These are phyloP conservation scores for Athelia psychrophila DNA, from an alignment of 1,284 basidiomycete genomes.

Conservation along the genomic window DNA sequence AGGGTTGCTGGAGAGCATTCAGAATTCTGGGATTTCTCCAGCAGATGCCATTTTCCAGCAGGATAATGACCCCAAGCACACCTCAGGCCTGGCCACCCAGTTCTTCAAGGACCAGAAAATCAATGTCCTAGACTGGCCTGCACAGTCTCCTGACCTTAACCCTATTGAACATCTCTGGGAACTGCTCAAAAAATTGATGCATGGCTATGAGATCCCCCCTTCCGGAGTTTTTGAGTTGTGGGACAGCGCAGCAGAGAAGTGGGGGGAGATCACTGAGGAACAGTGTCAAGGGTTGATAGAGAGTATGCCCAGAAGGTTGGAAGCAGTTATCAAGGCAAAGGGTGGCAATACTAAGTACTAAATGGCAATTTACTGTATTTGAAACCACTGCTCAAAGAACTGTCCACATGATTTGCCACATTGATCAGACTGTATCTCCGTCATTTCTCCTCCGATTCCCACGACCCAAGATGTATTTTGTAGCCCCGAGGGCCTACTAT, in stretches of 20 bases:
- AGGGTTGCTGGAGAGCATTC: constrained; percentile 17
- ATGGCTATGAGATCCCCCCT: constrained; percentile 17
- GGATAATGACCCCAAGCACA: constrained; percentile 31
- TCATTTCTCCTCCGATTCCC: no score
- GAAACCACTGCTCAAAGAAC: no score
- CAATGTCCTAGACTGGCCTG: constrained; percentile 20
- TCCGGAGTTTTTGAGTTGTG: constrained; percentile 10
- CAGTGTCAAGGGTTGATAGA: constrained; percentile 16
- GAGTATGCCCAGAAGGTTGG: constrained; percentile 14
- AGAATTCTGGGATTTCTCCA: constrained; percentile 7
- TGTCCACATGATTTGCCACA: no score
- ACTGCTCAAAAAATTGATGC: constrained; percentile 11
- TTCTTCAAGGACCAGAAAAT: neutral
- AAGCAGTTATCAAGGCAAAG: constrained; percentile 1
- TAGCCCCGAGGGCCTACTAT: no score
- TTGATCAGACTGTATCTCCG: no score
- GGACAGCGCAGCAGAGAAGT: constrained; percentile 13
- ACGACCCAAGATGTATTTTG: no score
- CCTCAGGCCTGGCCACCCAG: constrained; percentile 7
- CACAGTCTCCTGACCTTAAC: constrained; percentile 32
- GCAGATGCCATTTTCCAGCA: constrained; percentile 29
- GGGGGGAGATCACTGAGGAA: constrained; percentile 8
- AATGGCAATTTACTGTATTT: neutral
- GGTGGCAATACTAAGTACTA: neutral
- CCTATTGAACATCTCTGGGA: constrained; percentile 35